A percentile compares a stretch with the other conserved stretches of the same genome.
Evolutionary conservation across 2,329 filamentous ascomycete genomes (phyloP).

Genomic region (Neofusicoccum laricinum): DNA sequence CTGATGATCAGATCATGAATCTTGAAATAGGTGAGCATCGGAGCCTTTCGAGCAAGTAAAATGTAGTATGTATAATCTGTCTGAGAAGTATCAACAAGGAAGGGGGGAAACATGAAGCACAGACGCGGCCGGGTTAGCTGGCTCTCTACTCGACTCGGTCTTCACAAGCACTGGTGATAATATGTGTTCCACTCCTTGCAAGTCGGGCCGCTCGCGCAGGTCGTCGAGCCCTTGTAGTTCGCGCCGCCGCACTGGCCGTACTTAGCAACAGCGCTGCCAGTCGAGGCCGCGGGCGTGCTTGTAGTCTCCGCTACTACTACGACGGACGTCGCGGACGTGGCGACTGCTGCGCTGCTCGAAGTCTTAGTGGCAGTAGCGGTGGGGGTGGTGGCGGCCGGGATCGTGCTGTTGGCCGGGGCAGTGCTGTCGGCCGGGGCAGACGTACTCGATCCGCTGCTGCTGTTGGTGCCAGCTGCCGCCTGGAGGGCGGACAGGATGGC

Average conservation of each 20-base stretch:
- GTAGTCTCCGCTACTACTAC: slow-evolving; percentile 7
- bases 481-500: slow-evolving; percentile 21
- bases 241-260: slow-evolving; percentile 44
- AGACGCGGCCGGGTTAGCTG: neutral
- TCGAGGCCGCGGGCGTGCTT: neutral
- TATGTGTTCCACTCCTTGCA: slow-evolving; percentile 38
- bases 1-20: neutral
- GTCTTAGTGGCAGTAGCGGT: slow-evolving; percentile 8
- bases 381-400: neutral
- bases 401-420: neutral
- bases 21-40: neutral
- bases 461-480: slow-evolving; percentile 5
- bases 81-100: slow-evolving; percentile 5
- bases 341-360: slow-evolving; percentile 9
- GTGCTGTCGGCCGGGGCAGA: neutral
- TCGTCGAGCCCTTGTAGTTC: slow-evolving; percentile 34
- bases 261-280: slow-evolving; percentile 17
- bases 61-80: neutral
- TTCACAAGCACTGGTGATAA: slow-evolving; percentile 38
- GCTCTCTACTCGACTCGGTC: neutral
- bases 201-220: slow-evolving; percentile 32
- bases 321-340: slow-evolving; percentile 3
- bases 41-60: neutral
- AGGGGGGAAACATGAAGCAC: neutral
- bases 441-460: neutral